These are phyloP conservation scores for Adiantum capillusveneris DNA, from an alignment of 75 land plant genomes.

Conservation along the genomic window DNA sequence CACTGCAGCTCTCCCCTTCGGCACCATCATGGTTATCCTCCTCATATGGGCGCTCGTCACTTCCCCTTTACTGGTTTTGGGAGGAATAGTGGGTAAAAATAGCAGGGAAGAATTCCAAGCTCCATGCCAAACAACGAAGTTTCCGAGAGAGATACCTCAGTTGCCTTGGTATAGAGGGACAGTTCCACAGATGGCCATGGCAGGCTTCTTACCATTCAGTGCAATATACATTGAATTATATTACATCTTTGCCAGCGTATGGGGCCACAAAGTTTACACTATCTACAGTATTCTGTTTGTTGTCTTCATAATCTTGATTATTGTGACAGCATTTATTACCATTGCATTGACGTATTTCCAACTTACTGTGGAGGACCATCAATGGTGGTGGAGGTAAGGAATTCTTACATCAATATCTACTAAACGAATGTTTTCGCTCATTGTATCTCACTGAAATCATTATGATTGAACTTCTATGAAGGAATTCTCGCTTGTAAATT, in stretches of 20 bases:
- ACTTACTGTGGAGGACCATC: constrained; percentile 68
- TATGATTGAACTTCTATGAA: too few species aligned
- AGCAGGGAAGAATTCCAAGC: constrained; percentile 68
- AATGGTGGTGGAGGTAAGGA: constrained; percentile 95
- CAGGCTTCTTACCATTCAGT: constrained; percentile 74
- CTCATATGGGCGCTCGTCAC: constrained; percentile 74
- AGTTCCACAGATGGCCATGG: constrained; percentile 76
- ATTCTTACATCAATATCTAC: too few species aligned
- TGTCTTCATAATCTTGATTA: constrained; percentile 63
- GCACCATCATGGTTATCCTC: constrained; percentile 51
- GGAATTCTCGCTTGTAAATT: too few species aligned
- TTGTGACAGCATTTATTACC: constrained; percentile 70
- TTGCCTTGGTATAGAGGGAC: constrained; percentile 61
- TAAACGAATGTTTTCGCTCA: too few species aligned
- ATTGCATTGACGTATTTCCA: constrained; percentile 75
- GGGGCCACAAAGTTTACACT: constrained; percentile 79
- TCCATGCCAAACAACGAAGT: constrained; percentile 59
- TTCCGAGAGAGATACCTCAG: constrained; percentile 67
- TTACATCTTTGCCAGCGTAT: constrained; percentile 67
- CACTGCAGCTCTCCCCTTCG: constrained; percentile 67
- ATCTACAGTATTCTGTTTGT: constrained; percentile 81
- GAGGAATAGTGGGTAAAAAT: constrained; percentile 72
- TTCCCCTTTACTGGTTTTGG: constrained; percentile 62
- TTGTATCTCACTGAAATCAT: too few species aligned
- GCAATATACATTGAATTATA: constrained; percentile 73